These are phyloP conservation scores for Daldinia loculata DNA, from an alignment of 495 filamentous ascomycete species.

Conservation along the genomic window DNA sequence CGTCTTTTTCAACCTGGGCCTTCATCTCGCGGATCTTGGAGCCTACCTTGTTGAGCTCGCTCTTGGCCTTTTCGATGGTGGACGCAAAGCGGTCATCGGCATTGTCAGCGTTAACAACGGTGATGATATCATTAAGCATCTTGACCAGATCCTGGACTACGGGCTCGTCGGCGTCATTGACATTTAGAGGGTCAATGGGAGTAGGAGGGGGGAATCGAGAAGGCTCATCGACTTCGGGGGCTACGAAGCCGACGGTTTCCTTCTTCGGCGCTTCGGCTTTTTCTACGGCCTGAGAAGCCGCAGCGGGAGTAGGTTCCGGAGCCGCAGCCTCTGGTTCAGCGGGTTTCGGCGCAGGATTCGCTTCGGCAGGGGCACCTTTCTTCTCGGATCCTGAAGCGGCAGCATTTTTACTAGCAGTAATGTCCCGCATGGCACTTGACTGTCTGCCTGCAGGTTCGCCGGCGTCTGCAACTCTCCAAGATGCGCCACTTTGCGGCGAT, in stretches of 20 bases:
- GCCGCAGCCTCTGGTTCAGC: slow-evolving; percentile 38
- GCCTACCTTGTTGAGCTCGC: slow-evolving; percentile 78
- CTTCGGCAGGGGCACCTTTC: slow-evolving; percentile 43
- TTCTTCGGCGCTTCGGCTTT: slow-evolving; percentile 23
- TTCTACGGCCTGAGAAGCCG: slow-evolving; percentile 17
- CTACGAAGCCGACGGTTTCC: slow-evolving; percentile 46
- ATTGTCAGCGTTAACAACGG: slow-evolving; percentile 86
- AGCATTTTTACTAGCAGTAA: slow-evolving; percentile 47
- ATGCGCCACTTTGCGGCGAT: slow-evolving; percentile 83
- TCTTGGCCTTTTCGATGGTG: slow-evolving; percentile 83
- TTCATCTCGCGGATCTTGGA: slow-evolving; percentile 78
- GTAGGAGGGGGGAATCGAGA: slow-evolving; percentile 66
- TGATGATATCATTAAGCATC: slow-evolving; percentile 94
- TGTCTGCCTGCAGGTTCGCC: slow-evolving; percentile 52
- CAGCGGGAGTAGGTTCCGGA: slow-evolving; percentile 29
- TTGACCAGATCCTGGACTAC: slow-evolving; percentile 93
- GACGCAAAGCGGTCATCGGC: slow-evolving; percentile 73
- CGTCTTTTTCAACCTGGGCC: slow-evolving; percentile 67
- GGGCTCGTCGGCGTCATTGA: slow-evolving; percentile 79
- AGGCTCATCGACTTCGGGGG: slow-evolving; percentile 68
- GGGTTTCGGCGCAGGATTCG: slow-evolving; percentile 37
- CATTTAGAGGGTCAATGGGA: slow-evolving; percentile 76
- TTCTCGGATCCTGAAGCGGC: slow-evolving; percentile 40
- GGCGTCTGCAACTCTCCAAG: slow-evolving; percentile 75
- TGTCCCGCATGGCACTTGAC: slow-evolving; percentile 52